Percentiles rank a stretch among this genome's conserved stretches.
Conservation (phyloP, 371 early-diverging fungal genomes). For the Actinomucor elegans region DNA sequence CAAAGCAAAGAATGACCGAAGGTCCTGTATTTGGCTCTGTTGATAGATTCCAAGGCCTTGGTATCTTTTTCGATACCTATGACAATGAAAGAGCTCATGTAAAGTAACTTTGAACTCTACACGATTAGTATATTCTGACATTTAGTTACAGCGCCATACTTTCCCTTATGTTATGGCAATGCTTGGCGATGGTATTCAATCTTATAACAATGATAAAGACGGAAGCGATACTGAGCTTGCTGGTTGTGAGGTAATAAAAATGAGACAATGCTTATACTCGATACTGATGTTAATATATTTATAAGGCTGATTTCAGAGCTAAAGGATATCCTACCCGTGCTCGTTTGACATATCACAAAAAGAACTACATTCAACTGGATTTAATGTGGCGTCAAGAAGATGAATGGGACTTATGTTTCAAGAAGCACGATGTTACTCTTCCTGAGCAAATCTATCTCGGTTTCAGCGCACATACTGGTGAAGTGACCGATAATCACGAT, state of each 20-base stretch:
- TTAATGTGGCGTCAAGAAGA: slow-evolving; percentile 66
- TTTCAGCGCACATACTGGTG: slow-evolving; percentile 91
- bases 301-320: slow-evolving; percentile 72
- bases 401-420: slow-evolving; percentile 85
- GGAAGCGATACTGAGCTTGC: slow-evolving; percentile 70
- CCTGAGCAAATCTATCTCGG: slow-evolving; percentile 82
- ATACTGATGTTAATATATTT: background rate
- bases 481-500: slow-evolving; percentile 85
- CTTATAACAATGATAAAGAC: slow-evolving; percentile 83
- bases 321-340: slow-evolving; percentile 68
- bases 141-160: slow-evolving; percentile 20
- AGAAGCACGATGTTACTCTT: slow-evolving; percentile 63
- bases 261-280: too few relatives aligned
- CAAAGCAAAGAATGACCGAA: slow-evolving; percentile 41
- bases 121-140: background rate
- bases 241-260: slow-evolving; percentile 70
- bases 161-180: slow-evolving; percentile 90
- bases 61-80: slow-evolving; percentile 96
- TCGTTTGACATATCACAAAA: slow-evolving; percentile 75
- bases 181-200: slow-evolving; percentile 85
- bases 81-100: slow-evolving; percentile 82
- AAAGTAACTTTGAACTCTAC: slow-evolving; percentile 37
- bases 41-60: slow-evolving; percentile 90
- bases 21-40: slow-evolving; percentile 92
- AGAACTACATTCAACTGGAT: slow-evolving; percentile 65